phyloP scores from a whole-genome alignment of 1,284 basidiomycete genomes.

The Apiotrichum mycotoxinovorans region DNA sequence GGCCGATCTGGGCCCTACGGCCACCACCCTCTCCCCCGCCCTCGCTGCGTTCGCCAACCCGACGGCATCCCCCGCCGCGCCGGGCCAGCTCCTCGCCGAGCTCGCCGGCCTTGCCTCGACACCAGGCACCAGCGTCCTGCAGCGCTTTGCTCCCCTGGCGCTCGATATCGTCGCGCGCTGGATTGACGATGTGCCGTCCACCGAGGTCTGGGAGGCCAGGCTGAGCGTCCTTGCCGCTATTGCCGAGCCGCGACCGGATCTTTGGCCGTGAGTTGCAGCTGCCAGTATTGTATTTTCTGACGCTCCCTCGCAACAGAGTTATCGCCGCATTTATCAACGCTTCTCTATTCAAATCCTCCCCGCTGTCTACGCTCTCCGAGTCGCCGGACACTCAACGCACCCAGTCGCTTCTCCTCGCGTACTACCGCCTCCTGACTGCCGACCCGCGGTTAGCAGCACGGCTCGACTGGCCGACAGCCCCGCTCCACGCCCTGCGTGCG shows the following conservation, averaged over 20 bases:
- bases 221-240: conserved; percentile 32
- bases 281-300: no score
- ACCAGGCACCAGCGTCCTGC: conserved; percentile 25
- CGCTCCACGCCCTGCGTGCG: conserved; percentile 47
- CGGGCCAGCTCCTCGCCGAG: conserved; percentile 22
- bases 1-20: conserved; percentile 8
- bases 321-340: conserved; percentile 22
- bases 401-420: conserved; percentile 68
- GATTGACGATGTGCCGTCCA: conserved; percentile 23
- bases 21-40: not conserved
- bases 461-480: conserved; percentile 63
- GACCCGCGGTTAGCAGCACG: conserved; percentile 64
- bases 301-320: conserved; percentile 16
- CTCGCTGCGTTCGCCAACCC: not conserved
- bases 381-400: conserved; percentile 56
- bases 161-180: conserved; percentile 42
- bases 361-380: conserved; percentile 22
- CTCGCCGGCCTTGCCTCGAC: conserved; percentile 23
- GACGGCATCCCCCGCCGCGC: not conserved
- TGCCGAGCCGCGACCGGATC: conserved; percentile 31
- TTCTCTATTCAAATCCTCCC: conserved; percentile 33
- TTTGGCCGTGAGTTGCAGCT: conserved; percentile 49
- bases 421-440: conserved; percentile 71
- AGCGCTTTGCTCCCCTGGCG: conserved; percentile 36
- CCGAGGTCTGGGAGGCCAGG: conserved; percentile 33